Evolutionary conservation across 495 filamentous ascomycete genomes (phyloP).

Genomic region (Neurospora sp.): DNA sequence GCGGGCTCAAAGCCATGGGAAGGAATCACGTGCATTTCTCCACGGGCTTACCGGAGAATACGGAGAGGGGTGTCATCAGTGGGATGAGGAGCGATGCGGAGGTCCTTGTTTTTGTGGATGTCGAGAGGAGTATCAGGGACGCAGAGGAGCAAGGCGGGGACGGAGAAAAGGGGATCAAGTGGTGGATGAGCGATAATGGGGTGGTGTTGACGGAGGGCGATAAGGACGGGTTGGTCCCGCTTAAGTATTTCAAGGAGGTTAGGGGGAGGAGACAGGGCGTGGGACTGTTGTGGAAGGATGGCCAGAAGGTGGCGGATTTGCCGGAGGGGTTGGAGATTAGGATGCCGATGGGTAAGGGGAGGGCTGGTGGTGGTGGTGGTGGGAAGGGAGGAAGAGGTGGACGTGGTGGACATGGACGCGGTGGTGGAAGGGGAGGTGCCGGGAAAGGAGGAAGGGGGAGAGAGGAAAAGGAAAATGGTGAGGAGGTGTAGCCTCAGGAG

Average conservation of each 20-base stretch:
- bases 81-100: slow-evolving; percentile 78
- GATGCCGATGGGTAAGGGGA: slow-evolving; percentile 37
- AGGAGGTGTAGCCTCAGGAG: neutral
- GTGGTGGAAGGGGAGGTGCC: slow-evolving; percentile 1
- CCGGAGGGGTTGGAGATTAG: slow-evolving; percentile 32
- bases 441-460: slow-evolving; percentile 1
- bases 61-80: slow-evolving; percentile 49
- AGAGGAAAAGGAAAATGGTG: neutral
- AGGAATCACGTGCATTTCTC: slow-evolving; percentile 85
- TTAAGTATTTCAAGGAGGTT: slow-evolving; percentile 41
- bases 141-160: neutral
- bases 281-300: slow-evolving; percentile 56
- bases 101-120: slow-evolving; percentile 70
- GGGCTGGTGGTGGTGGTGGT: slow-evolving; percentile 13
- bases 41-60: slow-evolving; percentile 46
- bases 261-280: slow-evolving; percentile 48
- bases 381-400: slow-evolving; percentile 9
- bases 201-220: slow-evolving; percentile 50
- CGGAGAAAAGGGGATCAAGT: slow-evolving; percentile 54
- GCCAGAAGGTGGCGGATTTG: slow-evolving; percentile 48
- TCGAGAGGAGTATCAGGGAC: slow-evolving; percentile 46
- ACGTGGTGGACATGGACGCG: neutral
- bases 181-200: slow-evolving; percentile 82
- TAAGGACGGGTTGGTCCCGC: slow-evolving; percentile 32
- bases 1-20: slow-evolving; percentile 70